A percentile compares a stretch with the other conserved stretches of the same genome.
These are phyloP conservation scores for Leccinum subtestaceum DNA, from an alignment of 768 basidiomycete genomes.

Conservation along the genomic window DNA sequence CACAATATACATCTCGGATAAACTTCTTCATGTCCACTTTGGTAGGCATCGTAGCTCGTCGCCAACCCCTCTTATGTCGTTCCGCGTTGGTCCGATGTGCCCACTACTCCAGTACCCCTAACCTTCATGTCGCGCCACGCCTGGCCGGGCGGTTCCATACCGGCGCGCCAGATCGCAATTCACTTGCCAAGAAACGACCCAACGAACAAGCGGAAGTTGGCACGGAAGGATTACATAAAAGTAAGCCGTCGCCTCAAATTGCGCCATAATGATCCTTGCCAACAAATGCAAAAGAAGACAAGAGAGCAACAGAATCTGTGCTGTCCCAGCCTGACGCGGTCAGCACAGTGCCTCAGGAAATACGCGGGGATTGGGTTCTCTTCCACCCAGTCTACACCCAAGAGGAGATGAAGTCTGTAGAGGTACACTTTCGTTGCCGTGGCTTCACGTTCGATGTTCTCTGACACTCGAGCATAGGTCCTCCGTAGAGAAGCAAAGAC, in stretches of 20 bases:
- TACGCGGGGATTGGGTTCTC: constrained; percentile 83
- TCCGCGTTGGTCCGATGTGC: constrained; percentile 9
- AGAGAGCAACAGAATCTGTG: constrained; percentile 12
- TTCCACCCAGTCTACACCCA: constrained; percentile 89
- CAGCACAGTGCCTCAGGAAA: constrained; percentile 52
- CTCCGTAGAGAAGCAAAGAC: constrained; percentile 65
- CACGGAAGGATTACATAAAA: constrained; percentile 36
- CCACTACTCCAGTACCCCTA: constrained; percentile 2
- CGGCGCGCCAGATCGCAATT: constrained; percentile 19
- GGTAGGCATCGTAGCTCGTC: constrained; percentile 12
- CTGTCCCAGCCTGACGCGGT: constrained; percentile 38
- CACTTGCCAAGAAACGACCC: constrained; percentile 23
- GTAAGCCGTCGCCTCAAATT: constrained; percentile 14
- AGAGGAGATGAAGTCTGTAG: constrained; percentile 68
- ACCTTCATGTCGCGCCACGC: constrained; percentile 1
- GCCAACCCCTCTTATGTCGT: constrained; percentile 6
- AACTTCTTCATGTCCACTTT: constrained; percentile 16
- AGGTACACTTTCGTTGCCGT: constrained; percentile 40
- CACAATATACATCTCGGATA: neutral
- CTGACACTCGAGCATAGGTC: constrained; percentile 44
- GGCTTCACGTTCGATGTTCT: neutral
- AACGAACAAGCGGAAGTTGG: constrained; percentile 25
- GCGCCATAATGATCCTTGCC: neutral
- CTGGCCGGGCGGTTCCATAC: constrained; percentile 24
- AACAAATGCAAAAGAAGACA: constrained; percentile 25